Percentiles rank a stretch among this genome's conserved stretches.
Conservation (phyloP, 331 rosid species). For the Arachis monticola region DNA sequence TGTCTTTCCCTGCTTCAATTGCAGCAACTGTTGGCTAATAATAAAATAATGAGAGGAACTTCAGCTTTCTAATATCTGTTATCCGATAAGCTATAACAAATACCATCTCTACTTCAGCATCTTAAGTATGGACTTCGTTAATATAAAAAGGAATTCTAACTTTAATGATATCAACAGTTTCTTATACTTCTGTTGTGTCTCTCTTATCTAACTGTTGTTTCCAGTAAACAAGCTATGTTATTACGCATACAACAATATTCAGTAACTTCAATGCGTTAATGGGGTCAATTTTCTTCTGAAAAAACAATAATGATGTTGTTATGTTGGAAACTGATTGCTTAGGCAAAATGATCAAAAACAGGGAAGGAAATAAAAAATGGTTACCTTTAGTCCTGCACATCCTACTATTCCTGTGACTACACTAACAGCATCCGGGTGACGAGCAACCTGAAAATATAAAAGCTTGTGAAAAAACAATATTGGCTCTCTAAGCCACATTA, state of each 20-base stretch:
- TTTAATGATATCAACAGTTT: background rate
- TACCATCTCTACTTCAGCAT: background rate
- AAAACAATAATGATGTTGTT: background rate
- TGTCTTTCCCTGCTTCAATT: constrained; percentile 97
- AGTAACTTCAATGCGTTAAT: background rate
- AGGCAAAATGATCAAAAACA: background rate
- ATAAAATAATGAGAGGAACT: constrained; percentile 42
- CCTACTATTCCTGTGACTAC: constrained; percentile 97
- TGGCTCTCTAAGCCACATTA: constrained; percentile 22
- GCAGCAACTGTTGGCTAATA: constrained; percentile 99
- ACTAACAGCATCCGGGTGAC: constrained; percentile 91
- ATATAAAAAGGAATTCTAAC: background rate
- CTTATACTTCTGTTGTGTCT: constrained; percentile 19
- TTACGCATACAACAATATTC: constrained; percentile 5
- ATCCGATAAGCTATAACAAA: constrained; percentile 14
- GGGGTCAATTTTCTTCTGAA: constrained; percentile 24
- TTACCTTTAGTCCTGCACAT: constrained; percentile 94
- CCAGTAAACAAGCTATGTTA: background rate
- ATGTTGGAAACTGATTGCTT: too few relatives aligned
- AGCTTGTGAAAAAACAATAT: constrained; percentile 20
- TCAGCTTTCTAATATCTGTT: constrained; percentile 45
- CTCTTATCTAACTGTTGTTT: background rate
- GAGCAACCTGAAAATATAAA: constrained; percentile 75
- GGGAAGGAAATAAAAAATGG: constrained; percentile 20
- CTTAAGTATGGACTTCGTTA: constrained; percentile 7